Conservation (phyloP, 2,329 filamentous ascomycete genomes). For the Cucurbitaria berberidis region DNA sequence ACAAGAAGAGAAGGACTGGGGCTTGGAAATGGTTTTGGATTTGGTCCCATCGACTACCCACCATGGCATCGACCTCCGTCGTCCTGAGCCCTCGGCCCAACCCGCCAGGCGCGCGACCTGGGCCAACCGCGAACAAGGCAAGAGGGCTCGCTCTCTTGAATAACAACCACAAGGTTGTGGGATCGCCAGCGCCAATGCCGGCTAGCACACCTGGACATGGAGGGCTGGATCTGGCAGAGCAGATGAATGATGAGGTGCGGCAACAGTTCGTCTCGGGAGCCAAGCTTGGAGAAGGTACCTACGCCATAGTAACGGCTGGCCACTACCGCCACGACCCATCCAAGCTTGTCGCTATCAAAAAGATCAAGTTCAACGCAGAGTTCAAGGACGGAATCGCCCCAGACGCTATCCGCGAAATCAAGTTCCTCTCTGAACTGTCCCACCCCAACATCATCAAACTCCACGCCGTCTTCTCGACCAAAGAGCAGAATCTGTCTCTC, state of each 20-base stretch:
- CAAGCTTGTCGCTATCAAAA: constrained; percentile 86
- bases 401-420: constrained; percentile 94
- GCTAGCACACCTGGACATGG: constrained; percentile 26
- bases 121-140: constrained; percentile 27
- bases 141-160: constrained; percentile 44
- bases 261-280: constrained; percentile 91
- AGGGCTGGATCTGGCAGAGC: constrained; percentile 52
- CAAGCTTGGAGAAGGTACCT: constrained; percentile 94
- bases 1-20: constrained; percentile 7
- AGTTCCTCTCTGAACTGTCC: constrained; percentile 89
- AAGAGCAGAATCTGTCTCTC: constrained; percentile 94
- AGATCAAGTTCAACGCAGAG: constrained; percentile 85
- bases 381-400: constrained; percentile 91
- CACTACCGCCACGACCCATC: constrained; percentile 75
- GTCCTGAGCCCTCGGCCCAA: constrained; percentile 38
- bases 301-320: constrained; percentile 92
- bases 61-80: constrained; percentile 35
- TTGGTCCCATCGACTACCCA: not conserved
- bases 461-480: constrained; percentile 90
- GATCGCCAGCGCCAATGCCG: constrained; percentile 16
- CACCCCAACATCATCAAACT: constrained; percentile 96
- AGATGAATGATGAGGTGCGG: constrained; percentile 62
- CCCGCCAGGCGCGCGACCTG: constrained; percentile 21
- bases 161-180: constrained; percentile 22
- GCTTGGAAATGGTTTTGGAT: constrained; percentile 4